These are phyloP conservation scores for Senna tora DNA, from an alignment of 306 rosid genomes.

Conservation along the genomic window DNA sequence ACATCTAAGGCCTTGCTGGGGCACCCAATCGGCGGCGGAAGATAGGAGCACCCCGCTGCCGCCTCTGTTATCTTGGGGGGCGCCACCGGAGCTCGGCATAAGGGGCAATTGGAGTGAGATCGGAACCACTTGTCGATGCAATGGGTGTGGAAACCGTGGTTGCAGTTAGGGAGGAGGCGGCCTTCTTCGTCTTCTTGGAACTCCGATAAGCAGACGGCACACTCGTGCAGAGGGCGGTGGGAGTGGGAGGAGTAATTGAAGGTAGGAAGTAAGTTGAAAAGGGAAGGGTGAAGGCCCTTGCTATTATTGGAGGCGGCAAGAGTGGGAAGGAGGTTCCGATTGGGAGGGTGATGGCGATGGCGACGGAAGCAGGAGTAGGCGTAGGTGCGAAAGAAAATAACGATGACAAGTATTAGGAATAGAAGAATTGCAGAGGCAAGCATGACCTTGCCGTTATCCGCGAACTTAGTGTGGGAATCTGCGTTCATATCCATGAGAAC, in stretches of 20 bases:
- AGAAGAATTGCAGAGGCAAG: constrained; percentile 50
- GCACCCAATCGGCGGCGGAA: constrained; percentile 27
- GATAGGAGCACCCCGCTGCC: constrained; percentile 24
- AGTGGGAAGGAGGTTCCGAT: neutral
- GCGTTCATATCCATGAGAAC: neutral
- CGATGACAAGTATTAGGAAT: constrained; percentile 37
- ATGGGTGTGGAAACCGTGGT: constrained; percentile 43
- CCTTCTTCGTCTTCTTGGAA: constrained; percentile 39
- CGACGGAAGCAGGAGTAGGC: constrained; percentile 29
- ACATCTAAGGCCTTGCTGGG: constrained; percentile 43
- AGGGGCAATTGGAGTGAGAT: constrained; percentile 49
- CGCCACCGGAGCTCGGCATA: constrained; percentile 29
- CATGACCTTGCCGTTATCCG: constrained; percentile 53
- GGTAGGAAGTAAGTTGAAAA: constrained; percentile 43
- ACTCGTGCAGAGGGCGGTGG: constrained; percentile 31
- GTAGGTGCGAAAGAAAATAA: constrained; percentile 43
- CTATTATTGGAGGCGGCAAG: neutral
- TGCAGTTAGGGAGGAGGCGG: constrained; percentile 45
- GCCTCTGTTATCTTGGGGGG: neutral
- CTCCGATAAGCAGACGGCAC: constrained; percentile 50
- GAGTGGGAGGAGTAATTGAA: constrained; percentile 32
- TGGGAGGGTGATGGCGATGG: constrained; percentile 2
- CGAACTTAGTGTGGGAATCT: constrained; percentile 30
- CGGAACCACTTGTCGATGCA: constrained; percentile 52
- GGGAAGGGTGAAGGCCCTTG: constrained; percentile 33